Evolutionary conservation across 768 basidiomycete genomes (phyloP), one percentile per base, ranked within the genome.

Genomic region (Pluteus cervinus): DNA sequence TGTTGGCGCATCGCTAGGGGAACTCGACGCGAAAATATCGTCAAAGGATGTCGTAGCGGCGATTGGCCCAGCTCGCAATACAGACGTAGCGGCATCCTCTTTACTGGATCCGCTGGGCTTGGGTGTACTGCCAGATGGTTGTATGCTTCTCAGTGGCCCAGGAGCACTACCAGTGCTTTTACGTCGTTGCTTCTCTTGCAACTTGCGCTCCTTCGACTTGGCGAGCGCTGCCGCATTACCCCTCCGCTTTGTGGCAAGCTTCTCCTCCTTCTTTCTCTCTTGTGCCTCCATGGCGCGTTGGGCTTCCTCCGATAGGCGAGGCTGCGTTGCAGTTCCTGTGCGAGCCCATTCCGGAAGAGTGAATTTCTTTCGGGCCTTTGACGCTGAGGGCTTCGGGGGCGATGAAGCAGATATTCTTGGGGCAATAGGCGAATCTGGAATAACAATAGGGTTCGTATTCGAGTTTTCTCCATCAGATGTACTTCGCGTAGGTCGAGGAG

Each of bases 261-360:
- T 50, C 32, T 68, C 63, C 33, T 58, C 56, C 39, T 54, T 58
- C 46, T 63, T 62, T 44, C 50, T 56, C 39, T 64, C 57, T 37
- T 69, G 62, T 0, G 55, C 58, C 40, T 57, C 58, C 11, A 72
- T 53, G 0, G 69, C 65, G 18, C 62, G 57, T 29, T 68, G 60
- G 4, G 60, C 66, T 26, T 76, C 73, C 24, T 77, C 74, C 8
- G 81, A 80, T 14, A 84, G 53, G n/a, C 83, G 68, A 4, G 84
- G 84, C 48, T 71, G 69, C 7, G 64, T 77, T 3, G 81, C 69
- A 0, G 84, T 87, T 20, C 59, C 58, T 5, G 84, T 87, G 25
- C 73, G 66, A 20, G 84, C 84, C 84, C 84, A 87, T 7, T 67
- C 73, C 1, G 84, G 84, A 17, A 85, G 56, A 17, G 76, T 61